Conservation (phyloP, 345 rosid species). For the Anastatica hierochuntica region DNA sequence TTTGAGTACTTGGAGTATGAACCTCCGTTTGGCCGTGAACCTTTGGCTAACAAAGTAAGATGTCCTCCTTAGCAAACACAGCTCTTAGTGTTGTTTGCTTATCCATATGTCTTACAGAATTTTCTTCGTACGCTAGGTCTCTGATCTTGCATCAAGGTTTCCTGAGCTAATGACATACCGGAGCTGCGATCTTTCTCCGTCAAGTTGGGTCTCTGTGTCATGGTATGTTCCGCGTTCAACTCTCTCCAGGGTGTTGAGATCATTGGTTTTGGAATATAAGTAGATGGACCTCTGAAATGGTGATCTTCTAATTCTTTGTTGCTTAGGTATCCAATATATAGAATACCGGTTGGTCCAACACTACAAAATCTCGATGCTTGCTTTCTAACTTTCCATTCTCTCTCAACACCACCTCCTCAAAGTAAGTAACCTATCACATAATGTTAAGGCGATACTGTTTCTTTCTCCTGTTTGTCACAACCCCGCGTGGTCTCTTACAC, state of each 20-base stretch:
- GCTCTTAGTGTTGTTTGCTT: background rate
- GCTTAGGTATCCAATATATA: conserved; percentile 72
- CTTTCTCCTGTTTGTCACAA: background rate
- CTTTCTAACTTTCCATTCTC: conserved; percentile 69
- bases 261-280: background rate
- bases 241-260: background rate
- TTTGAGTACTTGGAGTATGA: conserved; percentile 75
- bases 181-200: conserved; percentile 72
- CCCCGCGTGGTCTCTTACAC: background rate
- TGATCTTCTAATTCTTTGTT: background rate
- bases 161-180: conserved; percentile 58
- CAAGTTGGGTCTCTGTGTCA: conserved; percentile 94
- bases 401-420: conserved; percentile 37
- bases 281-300: background rate
- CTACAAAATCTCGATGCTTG: conserved; percentile 88
- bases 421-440: conserved; percentile 25
- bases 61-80: background rate
- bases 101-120: background rate
- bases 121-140: conserved; percentile 36
- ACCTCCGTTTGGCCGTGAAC: conserved; percentile 75
- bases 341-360: conserved; percentile 81
- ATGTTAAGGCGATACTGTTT: background rate
- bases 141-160: conserved; percentile 63
- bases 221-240: conserved; percentile 38
- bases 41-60: conserved; percentile 66